Evolutionary conservation across 441 rosid genomes (phyloP), one percentile per base, ranked within the genome.

Genomic region (Adansonia gregorii): DNA sequence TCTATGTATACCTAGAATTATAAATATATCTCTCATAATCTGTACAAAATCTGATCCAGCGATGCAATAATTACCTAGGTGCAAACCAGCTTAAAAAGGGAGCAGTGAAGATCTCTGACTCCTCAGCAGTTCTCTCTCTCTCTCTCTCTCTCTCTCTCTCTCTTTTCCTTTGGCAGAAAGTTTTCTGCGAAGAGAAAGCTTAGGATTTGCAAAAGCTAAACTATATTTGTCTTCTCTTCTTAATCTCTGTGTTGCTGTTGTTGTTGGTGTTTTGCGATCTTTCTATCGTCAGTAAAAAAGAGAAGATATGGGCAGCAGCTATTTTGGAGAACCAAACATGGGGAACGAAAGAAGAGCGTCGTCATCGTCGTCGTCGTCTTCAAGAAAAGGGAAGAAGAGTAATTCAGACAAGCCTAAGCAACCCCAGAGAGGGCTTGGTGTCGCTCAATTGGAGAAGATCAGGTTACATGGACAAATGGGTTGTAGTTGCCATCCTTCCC

Each of bases 361-460:
- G 0, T 78, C 88, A 1, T 58, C 87, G 0, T 77, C 87, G 4
- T 51, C 54, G 15, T 80, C 86, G 17, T 88, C 95, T 45, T 86
- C 88, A 43, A 90, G 93, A 76, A 92, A 87, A 86, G 87, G 92
- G 46, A 95, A 90, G 88, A 95, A 91, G 87, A 82, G 83, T 79
- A 85, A 81, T 48, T 83, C 97, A 48, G 98, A 92, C 11, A 95
- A 95, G 90, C 95, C 97, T n/a, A 95, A 91, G 82, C 97, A 91
- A 54, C 99, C 99, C 3, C 98, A 95, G 76, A 91, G 99, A 88
- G 99, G 99, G 8, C 97, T 94, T n/a, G 99, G 99, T n/a, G 99
- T 95, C 64, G 99, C 99, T 82, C 97, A 95, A 73, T 67, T 95
- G 83, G 99, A 95, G 87, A 94, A 94, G 84, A 94, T 95, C 82